Evolutionary conservation across 2,329 filamentous ascomycete species (phyloP), one percentile per base, ranked within the genome.

Genomic region (Epichloe gansuensis): DNA sequence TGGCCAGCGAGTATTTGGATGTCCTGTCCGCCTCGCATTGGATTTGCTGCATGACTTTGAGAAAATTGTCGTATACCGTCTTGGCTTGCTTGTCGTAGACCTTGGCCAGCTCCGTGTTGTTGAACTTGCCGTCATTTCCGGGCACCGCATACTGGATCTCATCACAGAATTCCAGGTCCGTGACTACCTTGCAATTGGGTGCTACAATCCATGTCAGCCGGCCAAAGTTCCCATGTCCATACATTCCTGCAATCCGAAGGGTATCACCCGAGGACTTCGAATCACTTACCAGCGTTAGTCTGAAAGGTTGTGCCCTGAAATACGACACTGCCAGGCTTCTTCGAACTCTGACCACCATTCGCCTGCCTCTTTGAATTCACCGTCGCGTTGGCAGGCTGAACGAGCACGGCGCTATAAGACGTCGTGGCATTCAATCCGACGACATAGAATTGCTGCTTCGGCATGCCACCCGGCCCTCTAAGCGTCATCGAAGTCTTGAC

Each of bases 71-170:
- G 69, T 87, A 96, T 67, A 85, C 81, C 3, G 65, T 61, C 23
- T 71, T 66, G 7, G 91, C 88, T 62, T 87, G 81, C 44, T 80
- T 69, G 66, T 98, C 91, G 71, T 97, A 98, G 53, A 85, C 79
- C 3, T 73, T 68, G 4, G 78, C 82, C 8, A 98, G 77, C 17
- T 73, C 71, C 2, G 76, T 72, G 59, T 81, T 81, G 50, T 78
- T 73, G 57, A 81, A 82, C 45, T 73, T 79, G 38, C 72, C 68
- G 2, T 80, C 75, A 61, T 95, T 95, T 41, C 85, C 83, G 0
- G 93, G 93, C 0, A 96, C 93, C 6, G 91, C 86, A 64, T 96
- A 96, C 49, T 91, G 88, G 47, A 91, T 85, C 60, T 91, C 81
- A 58, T 84, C 78, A 70, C 93, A 98, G 66, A 97, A 94, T 0